phyloP scores from a whole-genome alignment of 2,329 filamentous ascomycete genomes.

The Cercospora nicotianae region DNA sequence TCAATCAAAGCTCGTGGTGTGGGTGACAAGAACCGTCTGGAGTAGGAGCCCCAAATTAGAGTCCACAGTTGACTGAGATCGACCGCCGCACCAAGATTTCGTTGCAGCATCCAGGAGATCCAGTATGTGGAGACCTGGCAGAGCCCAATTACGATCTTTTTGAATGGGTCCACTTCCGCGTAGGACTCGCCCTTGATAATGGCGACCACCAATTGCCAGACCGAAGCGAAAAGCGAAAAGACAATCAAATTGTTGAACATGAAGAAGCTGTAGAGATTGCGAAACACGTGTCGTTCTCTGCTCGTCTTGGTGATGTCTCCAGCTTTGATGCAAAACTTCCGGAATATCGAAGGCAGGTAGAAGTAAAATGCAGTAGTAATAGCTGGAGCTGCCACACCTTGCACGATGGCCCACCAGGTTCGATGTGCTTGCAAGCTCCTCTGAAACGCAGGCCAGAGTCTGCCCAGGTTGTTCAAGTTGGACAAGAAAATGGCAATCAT shows the following conservation, averaged over 20 bases:
- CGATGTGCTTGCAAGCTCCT: conserved; percentile 62
- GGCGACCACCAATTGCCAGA: conserved; percentile 66
- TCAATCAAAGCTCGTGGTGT: conserved; percentile 91
- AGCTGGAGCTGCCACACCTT: conserved; percentile 87
- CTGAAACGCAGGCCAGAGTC: conserved; percentile 76
- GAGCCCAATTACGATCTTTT: conserved; percentile 68
- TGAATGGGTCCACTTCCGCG: conserved; percentile 61
- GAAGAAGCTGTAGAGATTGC: conserved; percentile 92
- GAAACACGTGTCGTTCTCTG: conserved; percentile 85
- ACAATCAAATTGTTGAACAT: conserved; percentile 95
- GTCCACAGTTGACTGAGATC: conserved; percentile 89
- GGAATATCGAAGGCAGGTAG: conserved; percentile 85
- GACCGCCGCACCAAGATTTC: conserved; percentile 88
- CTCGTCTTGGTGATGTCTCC: conserved; percentile 92
- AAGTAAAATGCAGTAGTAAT: conserved; percentile 86
- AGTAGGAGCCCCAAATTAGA: conserved; percentile 79
- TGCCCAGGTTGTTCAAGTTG: conserved; percentile 76
- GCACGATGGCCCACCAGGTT: conserved; percentile 78
- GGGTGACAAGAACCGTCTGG: conserved; percentile 78
- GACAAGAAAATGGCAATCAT: conserved; percentile 92
- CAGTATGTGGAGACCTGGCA: conserved; percentile 86
- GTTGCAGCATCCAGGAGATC: conserved; percentile 90
- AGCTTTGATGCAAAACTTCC: conserved; percentile 75
- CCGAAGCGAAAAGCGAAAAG: conserved; percentile 85
- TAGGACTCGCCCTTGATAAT: conserved; percentile 58